Conservation (phyloP, 768 basidiomycete species). For the Boletus insuetus region DNA sequence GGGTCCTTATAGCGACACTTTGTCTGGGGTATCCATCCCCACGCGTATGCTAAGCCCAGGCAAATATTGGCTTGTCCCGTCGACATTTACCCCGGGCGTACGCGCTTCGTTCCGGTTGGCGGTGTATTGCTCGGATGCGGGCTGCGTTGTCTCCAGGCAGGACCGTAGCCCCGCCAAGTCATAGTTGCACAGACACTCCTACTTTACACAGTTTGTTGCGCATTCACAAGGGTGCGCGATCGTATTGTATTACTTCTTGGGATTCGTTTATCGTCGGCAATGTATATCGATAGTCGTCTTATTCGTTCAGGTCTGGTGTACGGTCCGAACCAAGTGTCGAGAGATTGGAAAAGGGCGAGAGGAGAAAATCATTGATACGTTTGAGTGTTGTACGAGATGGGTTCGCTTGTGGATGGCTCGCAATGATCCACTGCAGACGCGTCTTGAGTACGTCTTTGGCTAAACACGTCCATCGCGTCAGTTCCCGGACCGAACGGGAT, state of each 20-base stretch:
- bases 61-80: slow-evolving; percentile 71
- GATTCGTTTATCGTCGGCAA: neutral
- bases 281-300: neutral
- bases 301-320: neutral
- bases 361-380: slow-evolving; percentile 69
- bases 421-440: slow-evolving; percentile 84
- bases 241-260: neutral
- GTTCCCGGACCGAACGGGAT: neutral
- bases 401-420: slow-evolving; percentile 71
- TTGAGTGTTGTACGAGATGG: slow-evolving; percentile 82
- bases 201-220: neutral
- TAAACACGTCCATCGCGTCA: slow-evolving; percentile 1
- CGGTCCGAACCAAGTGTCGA: neutral
- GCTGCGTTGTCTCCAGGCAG: slow-evolving; percentile 21
- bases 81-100: slow-evolving; percentile 64
- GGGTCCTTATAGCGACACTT: slow-evolving; percentile 73
- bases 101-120: slow-evolving; percentile 57
- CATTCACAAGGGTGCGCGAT: neutral
- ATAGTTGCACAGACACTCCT: neutral
- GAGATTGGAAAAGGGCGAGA: slow-evolving; percentile 36
- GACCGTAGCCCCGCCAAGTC: neutral
- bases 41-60: slow-evolving; percentile 51
- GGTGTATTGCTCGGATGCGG: slow-evolving; percentile 49
- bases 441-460: slow-evolving; percentile 66
- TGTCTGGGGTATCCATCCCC: slow-evolving; percentile 68